Percentiles rank a stretch among this genome's conserved stretches.
Evolutionary conservation across 2,329 filamentous ascomycete genomes (phyloP).

Genomic region (Colletotrichum gigasporum): DNA sequence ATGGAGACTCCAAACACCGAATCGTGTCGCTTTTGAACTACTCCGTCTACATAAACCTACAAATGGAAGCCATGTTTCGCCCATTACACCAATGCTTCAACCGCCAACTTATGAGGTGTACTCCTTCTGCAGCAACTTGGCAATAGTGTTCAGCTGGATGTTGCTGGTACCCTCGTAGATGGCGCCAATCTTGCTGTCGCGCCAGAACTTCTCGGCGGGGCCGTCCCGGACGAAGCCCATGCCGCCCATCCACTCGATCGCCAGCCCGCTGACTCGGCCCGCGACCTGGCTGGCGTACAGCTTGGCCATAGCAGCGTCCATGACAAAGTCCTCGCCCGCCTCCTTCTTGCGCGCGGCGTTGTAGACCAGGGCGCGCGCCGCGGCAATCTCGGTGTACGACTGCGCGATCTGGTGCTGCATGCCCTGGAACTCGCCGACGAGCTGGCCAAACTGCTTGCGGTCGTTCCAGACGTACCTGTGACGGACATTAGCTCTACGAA

Average conservation of each 20-base stretch:
- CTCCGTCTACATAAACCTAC: slow-evolving; percentile 26
- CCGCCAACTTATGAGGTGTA: slow-evolving; percentile 54
- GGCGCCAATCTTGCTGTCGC: slow-evolving; percentile 97
- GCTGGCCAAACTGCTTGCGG: slow-evolving; percentile 92
- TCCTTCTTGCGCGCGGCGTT: slow-evolving; percentile 99
- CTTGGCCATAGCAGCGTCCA: slow-evolving; percentile 98
- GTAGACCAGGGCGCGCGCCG: slow-evolving; percentile 91
- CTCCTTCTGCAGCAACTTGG: slow-evolving; percentile 70
- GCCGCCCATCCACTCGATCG: slow-evolving; percentile 99
- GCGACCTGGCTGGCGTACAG: slow-evolving; percentile 94
- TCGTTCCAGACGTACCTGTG: slow-evolving; percentile 99
- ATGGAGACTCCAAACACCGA: slow-evolving; percentile 7
- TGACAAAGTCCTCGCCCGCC: slow-evolving; percentile 92
- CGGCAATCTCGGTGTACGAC: slow-evolving; percentile 91
- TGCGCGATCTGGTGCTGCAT: slow-evolving; percentile 99
- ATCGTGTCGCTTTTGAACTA: slow-evolving; percentile 30
- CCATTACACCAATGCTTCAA: neutral
- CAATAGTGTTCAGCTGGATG: slow-evolving; percentile 75
- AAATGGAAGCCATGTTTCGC: neutral
- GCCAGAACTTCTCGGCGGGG: slow-evolving; percentile 96
- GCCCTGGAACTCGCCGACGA: slow-evolving; percentile 96
- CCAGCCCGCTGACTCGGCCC: slow-evolving; percentile 82
- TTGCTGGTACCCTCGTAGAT: slow-evolving; percentile 95
- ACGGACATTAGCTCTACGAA: too few relatives aligned
- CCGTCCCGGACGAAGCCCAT: slow-evolving; percentile 99